These are phyloP conservation scores for Magnaporthiopsis rhizophila DNA, from an alignment of 2,329 filamentous ascomycete species.

Conservation along the genomic window DNA sequence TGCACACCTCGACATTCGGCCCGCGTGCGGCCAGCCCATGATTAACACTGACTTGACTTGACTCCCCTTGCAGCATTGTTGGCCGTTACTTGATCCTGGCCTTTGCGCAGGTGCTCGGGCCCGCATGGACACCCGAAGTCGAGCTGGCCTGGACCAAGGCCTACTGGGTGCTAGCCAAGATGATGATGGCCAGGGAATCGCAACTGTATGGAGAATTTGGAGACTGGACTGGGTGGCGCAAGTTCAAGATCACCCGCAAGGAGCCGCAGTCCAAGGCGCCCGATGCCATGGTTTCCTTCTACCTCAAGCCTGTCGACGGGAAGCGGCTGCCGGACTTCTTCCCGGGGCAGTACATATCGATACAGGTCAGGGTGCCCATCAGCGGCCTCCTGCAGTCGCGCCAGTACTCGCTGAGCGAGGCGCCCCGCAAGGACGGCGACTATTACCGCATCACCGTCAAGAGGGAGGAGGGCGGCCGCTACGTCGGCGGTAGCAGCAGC, in stretches of 20 bases:
- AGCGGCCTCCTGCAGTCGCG: constrained; percentile 54
- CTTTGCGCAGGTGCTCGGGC: constrained; percentile 59
- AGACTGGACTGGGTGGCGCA: constrained; percentile 59
- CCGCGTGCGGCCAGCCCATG: no score
- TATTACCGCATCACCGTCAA: constrained; percentile 68
- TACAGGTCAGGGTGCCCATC: constrained; percentile 49
- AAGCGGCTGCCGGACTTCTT: constrained; percentile 53
- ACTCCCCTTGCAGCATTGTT: constrained; percentile 38
- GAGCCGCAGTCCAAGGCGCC: constrained; percentile 46
- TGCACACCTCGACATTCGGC: no score
- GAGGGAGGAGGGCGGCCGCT: constrained; percentile 49
- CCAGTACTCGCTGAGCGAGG: constrained; percentile 66
- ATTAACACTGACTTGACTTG: no score
- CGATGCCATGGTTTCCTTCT: constrained; percentile 63
- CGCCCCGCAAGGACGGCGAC: constrained; percentile 38
- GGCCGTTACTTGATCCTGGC: constrained; percentile 61
- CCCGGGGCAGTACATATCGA: constrained; percentile 66
- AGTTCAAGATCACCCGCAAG: constrained; percentile 58
- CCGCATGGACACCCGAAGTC: constrained; percentile 55
- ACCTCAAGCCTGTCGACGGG: constrained; percentile 55
- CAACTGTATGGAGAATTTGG: constrained; percentile 53
- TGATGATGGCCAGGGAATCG: constrained; percentile 60
- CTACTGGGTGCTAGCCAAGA: constrained; percentile 64
- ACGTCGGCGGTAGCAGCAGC: constrained; percentile 20
- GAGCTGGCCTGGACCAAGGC: constrained; percentile 62